Evolutionary conservation across 169 alveolate species (phyloP), one percentile per base, ranked within the genome.

Genomic region (Blepharisma undulans): DNA sequence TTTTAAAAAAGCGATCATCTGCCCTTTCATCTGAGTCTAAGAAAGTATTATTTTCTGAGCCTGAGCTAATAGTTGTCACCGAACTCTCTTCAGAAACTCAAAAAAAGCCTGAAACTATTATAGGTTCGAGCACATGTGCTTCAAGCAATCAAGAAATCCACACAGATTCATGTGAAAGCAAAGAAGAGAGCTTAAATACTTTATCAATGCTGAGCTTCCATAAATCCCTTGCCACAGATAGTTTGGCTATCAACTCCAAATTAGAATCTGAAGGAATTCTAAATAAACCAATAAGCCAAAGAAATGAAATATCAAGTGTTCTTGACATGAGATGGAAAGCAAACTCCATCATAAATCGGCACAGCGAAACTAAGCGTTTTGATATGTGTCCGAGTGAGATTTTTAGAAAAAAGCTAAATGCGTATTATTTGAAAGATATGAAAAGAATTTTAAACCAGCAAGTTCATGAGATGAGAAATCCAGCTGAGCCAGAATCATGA

Each of bases 191-290:
- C 60, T 14, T 78, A 32, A 78, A 78, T 4, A 78, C 86, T 16
- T 32, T 78, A 29, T 78, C 86, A 78, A 78, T 78, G 86, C 60
- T 78, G 34, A 78, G 34, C 71, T 48, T 48, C 14, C 66, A 48
- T 18, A 48, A 48, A 48, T 48, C 66, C 66, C 66, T 48, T 48
- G 66, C 66, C 14, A 48, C 66, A 48, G 66, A 48, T 48, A 48
- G 66, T 48, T 48, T 48, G 14, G 66, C 66, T 3, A 18, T 48
- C 7, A 48, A 48, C 66, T 48, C 66, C 80, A 22, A 74, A 74
- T 5, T 74, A 18, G 80, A 74, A 22, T 82, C 89, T 36, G 89
- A 60, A 82, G 89, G 89, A 22, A 4, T 82, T 21, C 32, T 82
- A 25, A 78, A 78, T 21, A 21, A 5, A 4, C 29, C 71, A 6